Percentiles rank a stretch among this genome's conserved stretches.
These are phyloP conservation scores for Microascus cirrosus DNA, from an alignment of 2,329 filamentous ascomycete species.

Conservation along the genomic window DNA sequence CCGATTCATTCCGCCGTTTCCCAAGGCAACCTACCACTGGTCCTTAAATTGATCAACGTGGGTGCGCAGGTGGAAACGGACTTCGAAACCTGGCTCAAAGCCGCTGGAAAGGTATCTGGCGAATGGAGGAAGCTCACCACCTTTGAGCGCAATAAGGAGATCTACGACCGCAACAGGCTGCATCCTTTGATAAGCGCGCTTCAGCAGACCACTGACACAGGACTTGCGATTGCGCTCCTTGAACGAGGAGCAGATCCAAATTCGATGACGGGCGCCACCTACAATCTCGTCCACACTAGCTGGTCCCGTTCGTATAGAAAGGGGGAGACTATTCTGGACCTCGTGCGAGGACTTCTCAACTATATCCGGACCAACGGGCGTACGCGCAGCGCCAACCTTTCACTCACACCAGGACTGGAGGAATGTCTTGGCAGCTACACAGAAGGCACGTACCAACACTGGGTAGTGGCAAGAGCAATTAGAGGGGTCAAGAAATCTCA, in stretches of 20 bases:
- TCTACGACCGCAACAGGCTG: constrained; percentile 18
- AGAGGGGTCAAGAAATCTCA: constrained; percentile 18
- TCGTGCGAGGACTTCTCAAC: constrained; percentile 41
- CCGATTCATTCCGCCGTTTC: constrained; percentile 50
- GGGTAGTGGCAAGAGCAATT: constrained; percentile 31
- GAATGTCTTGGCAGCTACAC: constrained; percentile 41
- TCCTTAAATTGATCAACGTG: constrained; percentile 48
- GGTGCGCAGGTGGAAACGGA: constrained; percentile 51
- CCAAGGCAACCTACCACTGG: constrained; percentile 37
- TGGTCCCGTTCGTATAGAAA: constrained; percentile 19
- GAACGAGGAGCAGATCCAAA: constrained; percentile 56
- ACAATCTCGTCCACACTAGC: constrained; percentile 20
- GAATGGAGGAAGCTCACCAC: constrained; percentile 16
- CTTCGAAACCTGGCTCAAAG: constrained; percentile 53
- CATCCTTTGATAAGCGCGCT: constrained; percentile 60
- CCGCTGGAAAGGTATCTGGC: constrained; percentile 30
- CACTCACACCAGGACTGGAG: constrained; percentile 23
- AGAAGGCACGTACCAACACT: constrained; percentile 50
- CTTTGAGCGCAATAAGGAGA: constrained; percentile 26
- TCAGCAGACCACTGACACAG: constrained; percentile 28
- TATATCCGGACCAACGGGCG: constrained; percentile 31
- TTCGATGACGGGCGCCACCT: constrained; percentile 31
- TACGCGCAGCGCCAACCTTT: constrained; percentile 13
- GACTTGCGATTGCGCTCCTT: constrained; percentile 47
- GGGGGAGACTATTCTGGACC: constrained; percentile 46